Conservation (phyloP, 2,329 filamentous ascomycete species). For the Colletotrichum trifolii region DNA sequence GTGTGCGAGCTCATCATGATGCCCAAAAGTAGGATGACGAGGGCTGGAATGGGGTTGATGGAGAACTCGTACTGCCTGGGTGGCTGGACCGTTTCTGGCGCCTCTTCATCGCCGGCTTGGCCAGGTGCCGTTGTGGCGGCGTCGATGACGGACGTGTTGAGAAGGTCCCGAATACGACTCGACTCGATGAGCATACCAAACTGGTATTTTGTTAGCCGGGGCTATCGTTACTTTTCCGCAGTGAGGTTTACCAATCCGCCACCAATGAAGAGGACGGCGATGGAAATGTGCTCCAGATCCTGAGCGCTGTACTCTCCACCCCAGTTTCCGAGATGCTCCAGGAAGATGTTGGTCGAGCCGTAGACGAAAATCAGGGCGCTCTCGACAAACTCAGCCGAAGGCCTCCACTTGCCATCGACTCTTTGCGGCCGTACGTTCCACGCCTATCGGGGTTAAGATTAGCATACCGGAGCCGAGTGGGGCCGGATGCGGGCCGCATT, state of each 20-base stretch:
- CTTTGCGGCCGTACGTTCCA: constrained; percentile 84
- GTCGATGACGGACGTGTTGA: constrained; percentile 64
- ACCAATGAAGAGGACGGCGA: constrained; percentile 93
- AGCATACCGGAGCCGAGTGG: constrained; percentile 14
- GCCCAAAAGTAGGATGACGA: constrained; percentile 88
- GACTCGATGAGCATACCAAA: constrained; percentile 90
- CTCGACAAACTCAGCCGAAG: constrained; percentile 89
- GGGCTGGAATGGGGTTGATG: constrained; percentile 87
- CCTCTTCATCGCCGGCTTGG: constrained; percentile 53
- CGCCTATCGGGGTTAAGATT: constrained; percentile 58
- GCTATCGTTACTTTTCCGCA: neutral
- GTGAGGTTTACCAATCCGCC: constrained; percentile 77
- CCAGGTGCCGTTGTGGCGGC: constrained; percentile 45
- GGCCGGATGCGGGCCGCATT: neutral
- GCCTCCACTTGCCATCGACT: constrained; percentile 71
- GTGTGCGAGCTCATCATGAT: constrained; percentile 97
- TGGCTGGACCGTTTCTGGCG: constrained; percentile 56
- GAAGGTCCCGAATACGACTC: constrained; percentile 71
- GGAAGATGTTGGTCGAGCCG: constrained; percentile 88
- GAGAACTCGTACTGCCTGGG: constrained; percentile 79
- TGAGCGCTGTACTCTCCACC: constrained; percentile 78
- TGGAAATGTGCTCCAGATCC: constrained; percentile 92
- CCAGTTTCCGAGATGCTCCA: constrained; percentile 85
- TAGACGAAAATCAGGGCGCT: constrained; percentile 92
- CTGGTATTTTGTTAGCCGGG: constrained; percentile 50